Evolutionary conservation across 371 early-diverging fungal genomes (phyloP).

Genomic region (Saksenaea oblongispora): DNA sequence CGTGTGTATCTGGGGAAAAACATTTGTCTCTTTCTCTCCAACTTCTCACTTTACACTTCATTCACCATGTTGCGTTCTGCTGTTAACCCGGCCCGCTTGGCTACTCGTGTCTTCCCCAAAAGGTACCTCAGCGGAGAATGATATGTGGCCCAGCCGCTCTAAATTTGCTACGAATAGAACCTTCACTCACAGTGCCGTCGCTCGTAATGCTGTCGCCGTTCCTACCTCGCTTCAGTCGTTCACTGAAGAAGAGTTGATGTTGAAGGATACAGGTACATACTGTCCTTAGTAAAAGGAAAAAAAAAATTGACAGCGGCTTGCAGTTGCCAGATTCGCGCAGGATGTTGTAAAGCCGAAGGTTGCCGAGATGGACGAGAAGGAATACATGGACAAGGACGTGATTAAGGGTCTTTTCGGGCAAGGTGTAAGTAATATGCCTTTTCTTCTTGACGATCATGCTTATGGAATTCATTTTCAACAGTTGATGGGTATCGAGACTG

Average conservation of each 20-base stretch:
- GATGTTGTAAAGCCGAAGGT: slow-evolving; percentile 89
- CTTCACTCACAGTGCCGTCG: slow-evolving; percentile 20
- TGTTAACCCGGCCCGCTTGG: slow-evolving; percentile 14
- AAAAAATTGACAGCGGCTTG: not conserved
- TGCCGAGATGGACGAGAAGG: slow-evolving; percentile 91
- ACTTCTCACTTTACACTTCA: not conserved
- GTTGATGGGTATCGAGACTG: slow-evolving; percentile 97
- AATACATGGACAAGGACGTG: slow-evolving; percentile 76
- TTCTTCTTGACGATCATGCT: not conserved
- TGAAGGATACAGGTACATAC: slow-evolving; percentile 58
- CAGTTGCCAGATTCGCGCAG: slow-evolving; percentile 85
- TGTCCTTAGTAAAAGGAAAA: not conserved
- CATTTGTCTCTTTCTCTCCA: not conserved
- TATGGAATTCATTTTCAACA: slow-evolving; percentile 25
- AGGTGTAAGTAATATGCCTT: slow-evolving; percentile 67
- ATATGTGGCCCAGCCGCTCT: not conserved
- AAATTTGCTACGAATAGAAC: slow-evolving; percentile 6
- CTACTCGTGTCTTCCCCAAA: slow-evolving; percentile 23
- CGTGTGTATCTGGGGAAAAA: not conserved
- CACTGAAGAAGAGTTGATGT: slow-evolving; percentile 79
- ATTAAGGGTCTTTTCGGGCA: slow-evolving; percentile 89
- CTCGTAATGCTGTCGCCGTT: slow-evolving; percentile 36
- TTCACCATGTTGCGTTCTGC: slow-evolving; percentile 21
- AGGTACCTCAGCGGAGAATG: slow-evolving; percentile 6
- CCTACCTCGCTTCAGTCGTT: slow-evolving; percentile 48